Evolutionary conservation across 2,329 filamentous ascomycete genomes (phyloP), one percentile per base, ranked within the genome.

Genomic region (Claviceps sorghi): DNA sequence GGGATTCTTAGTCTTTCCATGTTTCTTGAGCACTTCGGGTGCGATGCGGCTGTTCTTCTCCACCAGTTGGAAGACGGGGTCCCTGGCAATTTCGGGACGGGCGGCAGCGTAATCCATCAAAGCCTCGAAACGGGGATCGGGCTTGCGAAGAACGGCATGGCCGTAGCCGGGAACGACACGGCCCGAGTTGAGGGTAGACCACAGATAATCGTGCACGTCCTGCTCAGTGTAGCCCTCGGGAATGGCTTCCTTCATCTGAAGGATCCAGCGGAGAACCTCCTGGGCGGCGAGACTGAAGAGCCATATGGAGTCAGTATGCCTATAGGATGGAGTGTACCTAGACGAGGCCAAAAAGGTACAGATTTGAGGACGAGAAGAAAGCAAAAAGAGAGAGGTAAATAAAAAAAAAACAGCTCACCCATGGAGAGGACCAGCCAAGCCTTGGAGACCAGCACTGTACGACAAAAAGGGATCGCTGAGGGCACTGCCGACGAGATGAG

Each of bases 1-100:
- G 2, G 93, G 89, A 73, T 95, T 95, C 78, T 95, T 95, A 59
- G 89, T 95, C 83, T 96, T 97, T 69, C 93, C 93, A 66, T 98
- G 93, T 73, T 96, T 83, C 62, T 82, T 93, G 61, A 98, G 77
- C 21, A 98, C 93, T 50, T 81, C 79, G 17, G 93, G 93, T 0
- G 93, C 93, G 57, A 98, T 84, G 64, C 89, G 84, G 58, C 85
- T 89, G 75, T 95, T 97, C 73, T 86, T 84, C 78, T 90, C 86
- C 52, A 98, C 91, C 11, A 98, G 82, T 69, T 88, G 81, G 82
- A 95, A 97, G 57, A 97, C 83, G 1, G 91, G 89, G 68, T 97
- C 86, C 48, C 78, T 72, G 44, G 87, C 83, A 57, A 98, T 95
- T 61, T 91, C 86, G 15, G 88, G 86, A 11, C 89, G 84, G 17